A percentile compares a stretch with the other conserved stretches of the same genome.
Evolutionary conservation across 2,329 filamentous ascomycete species (phyloP).

Genomic region (Trichoderma atroviride): DNA sequence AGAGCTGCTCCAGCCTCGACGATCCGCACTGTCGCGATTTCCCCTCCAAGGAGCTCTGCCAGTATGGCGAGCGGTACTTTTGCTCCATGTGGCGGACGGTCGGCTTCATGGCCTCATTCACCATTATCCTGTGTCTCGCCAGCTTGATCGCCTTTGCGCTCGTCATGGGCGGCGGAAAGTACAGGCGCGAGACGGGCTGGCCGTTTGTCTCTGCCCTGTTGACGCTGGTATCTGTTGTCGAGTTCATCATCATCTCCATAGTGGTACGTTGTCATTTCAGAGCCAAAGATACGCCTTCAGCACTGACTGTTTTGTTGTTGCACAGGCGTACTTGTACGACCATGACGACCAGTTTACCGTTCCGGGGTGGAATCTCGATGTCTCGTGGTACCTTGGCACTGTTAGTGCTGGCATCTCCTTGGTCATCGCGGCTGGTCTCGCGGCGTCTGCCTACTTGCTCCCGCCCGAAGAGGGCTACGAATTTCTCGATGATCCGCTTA

Average conservation of each 20-base stretch:
- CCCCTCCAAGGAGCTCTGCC: conserved; percentile 41
- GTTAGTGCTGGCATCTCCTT: conserved; percentile 58
- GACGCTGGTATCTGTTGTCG: conserved; percentile 64
- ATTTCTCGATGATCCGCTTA: conserved; percentile 54
- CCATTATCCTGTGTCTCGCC: conserved; percentile 79
- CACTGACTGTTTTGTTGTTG: not conserved
- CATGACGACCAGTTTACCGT: conserved; percentile 81
- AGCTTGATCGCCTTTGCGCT: conserved; percentile 78
- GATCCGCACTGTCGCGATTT: conserved; percentile 58
- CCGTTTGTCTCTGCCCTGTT: conserved; percentile 70
- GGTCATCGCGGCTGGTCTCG: conserved; percentile 60
- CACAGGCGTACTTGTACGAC: conserved; percentile 80
- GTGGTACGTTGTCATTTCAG: conserved; percentile 63
- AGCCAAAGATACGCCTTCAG: not conserved
- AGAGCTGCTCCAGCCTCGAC: conserved; percentile 72
- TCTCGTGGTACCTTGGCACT: conserved; percentile 73
- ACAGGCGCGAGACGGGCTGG: conserved; percentile 82
- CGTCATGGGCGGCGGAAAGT: conserved; percentile 76
- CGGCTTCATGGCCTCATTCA: conserved; percentile 84
- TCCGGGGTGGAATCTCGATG: conserved; percentile 77
- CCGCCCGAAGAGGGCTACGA: conserved; percentile 87
- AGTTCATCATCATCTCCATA: conserved; percentile 77
- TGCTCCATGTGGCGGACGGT: conserved; percentile 90
- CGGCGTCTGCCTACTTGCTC: conserved; percentile 68
- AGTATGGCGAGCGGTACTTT: conserved; percentile 65